These are phyloP conservation scores for Phytophthora pistaciae DNA, from an alignment of 352 stramenopile genomes.

Conservation along the genomic window DNA sequence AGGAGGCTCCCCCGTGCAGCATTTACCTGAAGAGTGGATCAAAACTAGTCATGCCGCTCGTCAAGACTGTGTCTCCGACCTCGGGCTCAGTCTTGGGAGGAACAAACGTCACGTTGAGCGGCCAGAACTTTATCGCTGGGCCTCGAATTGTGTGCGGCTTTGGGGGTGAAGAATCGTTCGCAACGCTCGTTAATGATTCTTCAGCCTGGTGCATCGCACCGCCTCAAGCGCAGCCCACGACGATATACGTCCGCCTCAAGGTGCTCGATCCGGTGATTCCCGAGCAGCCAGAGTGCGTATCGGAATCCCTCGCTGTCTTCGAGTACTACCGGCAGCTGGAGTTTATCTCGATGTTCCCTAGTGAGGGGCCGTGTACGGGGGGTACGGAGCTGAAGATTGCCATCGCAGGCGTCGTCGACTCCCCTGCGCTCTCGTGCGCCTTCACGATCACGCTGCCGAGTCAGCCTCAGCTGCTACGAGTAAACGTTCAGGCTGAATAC, in stretches of 20 bases:
- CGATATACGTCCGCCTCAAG: slow-evolving; percentile 45
- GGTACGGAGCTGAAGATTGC: slow-evolving; percentile 38
- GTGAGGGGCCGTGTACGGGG: slow-evolving; percentile 46
- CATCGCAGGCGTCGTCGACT: slow-evolving; percentile 36
- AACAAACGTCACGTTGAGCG: slow-evolving; percentile 46
- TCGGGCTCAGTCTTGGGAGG: slow-evolving; percentile 42
- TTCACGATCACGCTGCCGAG: slow-evolving; percentile 45
- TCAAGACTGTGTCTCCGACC: slow-evolving; percentile 32
- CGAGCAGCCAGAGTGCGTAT: slow-evolving; percentile 29
- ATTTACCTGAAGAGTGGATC: slow-evolving; percentile 3
- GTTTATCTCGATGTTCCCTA: slow-evolving; percentile 39
- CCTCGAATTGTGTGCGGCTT: slow-evolving; percentile 51
- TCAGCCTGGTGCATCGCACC: slow-evolving; percentile 40
- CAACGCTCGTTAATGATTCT: slow-evolving; percentile 37
- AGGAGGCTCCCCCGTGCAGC: slow-evolving; percentile 27
- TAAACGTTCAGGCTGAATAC: slow-evolving; percentile 29
- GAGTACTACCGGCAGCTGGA: slow-evolving; percentile 39
- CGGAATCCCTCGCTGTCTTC: slow-evolving; percentile 43
- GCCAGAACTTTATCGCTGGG: slow-evolving; percentile 42
- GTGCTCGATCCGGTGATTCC: slow-evolving; percentile 23
- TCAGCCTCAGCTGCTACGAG: slow-evolving; percentile 6
- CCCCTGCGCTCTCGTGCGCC: slow-evolving; percentile 36
- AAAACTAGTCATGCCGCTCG: slow-evolving; percentile 32
- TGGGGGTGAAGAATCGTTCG: slow-evolving; percentile 36
- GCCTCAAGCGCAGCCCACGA: slow-evolving; percentile 20